Percentiles rank a stretch among this genome's conserved stretches.
These are phyloP conservation scores for Hypoxylon cercidicola DNA, from an alignment of 495 filamentous ascomycete species.

Conservation along the genomic window DNA sequence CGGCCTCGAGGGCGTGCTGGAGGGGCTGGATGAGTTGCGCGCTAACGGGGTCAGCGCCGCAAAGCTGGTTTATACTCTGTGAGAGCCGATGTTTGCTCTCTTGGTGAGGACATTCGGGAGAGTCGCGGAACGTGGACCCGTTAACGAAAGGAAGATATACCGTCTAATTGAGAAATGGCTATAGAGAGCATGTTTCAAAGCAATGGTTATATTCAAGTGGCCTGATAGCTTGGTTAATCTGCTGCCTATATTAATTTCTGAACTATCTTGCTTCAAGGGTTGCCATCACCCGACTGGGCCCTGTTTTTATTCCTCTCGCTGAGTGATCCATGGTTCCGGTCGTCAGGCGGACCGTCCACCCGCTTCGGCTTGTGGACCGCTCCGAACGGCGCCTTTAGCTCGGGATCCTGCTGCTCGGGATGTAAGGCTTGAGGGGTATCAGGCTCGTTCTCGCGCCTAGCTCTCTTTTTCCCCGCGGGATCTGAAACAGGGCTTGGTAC, in stretches of 20 bases:
- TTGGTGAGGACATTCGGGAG: no score
- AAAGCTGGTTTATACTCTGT: constrained; percentile 54
- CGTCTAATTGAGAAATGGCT: no score
- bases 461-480: neutral
- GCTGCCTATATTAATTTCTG: no score
- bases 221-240: no score
- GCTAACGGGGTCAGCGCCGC: constrained; percentile 46
- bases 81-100: neutral
- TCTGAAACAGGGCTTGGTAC: neutral
- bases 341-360: constrained; percentile 27
- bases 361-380: constrained; percentile 23
- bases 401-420: constrained; percentile 23
- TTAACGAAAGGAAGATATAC: no score
- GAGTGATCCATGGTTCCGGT: constrained; percentile 17
- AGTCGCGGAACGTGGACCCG: no score
- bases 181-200: no score
- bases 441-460: neutral
- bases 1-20: constrained; percentile 50
- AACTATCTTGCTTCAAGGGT: no score
- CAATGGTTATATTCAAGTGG: no score
- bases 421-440: constrained; percentile 13
- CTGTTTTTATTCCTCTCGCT: constrained; percentile 11
- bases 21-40: constrained; percentile 49
- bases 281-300: no score
- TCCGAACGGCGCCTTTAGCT: constrained; percentile 30